A percentile compares a stretch with the other conserved stretches of the same genome.
Evolutionary conservation across 306 rosid genomes (phyloP).

Genomic region (Ormosia emarginata): DNA sequence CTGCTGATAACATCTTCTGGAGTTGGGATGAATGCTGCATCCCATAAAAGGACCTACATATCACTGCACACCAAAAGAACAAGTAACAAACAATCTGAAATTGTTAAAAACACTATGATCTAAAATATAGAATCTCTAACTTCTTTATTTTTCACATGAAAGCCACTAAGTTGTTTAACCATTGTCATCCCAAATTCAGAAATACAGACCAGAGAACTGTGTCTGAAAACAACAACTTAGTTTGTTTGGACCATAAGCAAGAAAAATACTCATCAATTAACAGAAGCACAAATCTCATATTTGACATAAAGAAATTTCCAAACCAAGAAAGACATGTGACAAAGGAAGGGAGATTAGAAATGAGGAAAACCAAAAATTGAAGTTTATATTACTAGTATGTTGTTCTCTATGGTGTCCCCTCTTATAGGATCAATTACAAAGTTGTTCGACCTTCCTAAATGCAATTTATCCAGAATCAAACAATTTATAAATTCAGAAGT

Average conservation of each 20-base stretch:
- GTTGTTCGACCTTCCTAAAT: not conserved
- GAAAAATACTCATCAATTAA: not conserved
- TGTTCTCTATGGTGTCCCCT: not conserved
- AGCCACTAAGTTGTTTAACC: not conserved
- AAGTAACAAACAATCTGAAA: not conserved
- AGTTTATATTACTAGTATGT: not conserved
- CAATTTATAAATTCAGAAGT: not conserved
- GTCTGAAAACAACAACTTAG: not conserved
- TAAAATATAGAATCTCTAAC: not conserved
- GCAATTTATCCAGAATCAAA: not conserved
- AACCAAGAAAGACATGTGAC: not conserved
- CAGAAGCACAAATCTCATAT: conserved; percentile 11
- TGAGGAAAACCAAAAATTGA: not conserved
- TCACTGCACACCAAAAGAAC: not conserved
- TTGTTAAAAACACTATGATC: not conserved
- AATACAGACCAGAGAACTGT: not conserved
- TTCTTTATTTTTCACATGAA: not conserved
- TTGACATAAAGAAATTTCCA: not conserved
- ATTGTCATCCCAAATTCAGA: conserved; percentile 1
- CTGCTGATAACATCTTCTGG: not conserved
- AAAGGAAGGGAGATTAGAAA: not conserved
- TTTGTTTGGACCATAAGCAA: not conserved
- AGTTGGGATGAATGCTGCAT: conserved; percentile 11
- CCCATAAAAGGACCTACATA: not conserved
- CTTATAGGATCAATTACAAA: conserved; percentile 1